Evolutionary conservation across 192 early-diverging fungal species (phyloP), one percentile per base, ranked within the genome.

Genomic region (Diversispora epigaea): DNA sequence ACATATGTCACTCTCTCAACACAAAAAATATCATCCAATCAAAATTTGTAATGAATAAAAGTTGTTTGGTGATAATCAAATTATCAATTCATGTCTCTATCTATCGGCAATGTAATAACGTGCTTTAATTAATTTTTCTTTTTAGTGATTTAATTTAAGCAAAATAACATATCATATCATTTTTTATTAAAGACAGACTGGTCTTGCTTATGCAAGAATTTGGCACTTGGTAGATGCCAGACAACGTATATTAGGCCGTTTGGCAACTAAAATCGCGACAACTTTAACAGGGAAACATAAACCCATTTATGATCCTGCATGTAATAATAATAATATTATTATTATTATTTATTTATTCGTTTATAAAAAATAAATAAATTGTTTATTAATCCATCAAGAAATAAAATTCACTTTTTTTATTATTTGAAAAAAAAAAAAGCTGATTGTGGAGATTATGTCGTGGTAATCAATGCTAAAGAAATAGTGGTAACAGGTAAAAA

Each of bases 231-330:
- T 98, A 44, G 94, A 96, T 80, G 93, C 93, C 41, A 86, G 88
- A 68, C 91, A 92, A 57, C 87, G 93, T 80, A 86, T 93, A 22
- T 89, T 98, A 40, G 95, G 95, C n/a, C 90, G 90, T 63, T 80
- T 98, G 71, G 88, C 94, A 15, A 87, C 93, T 55, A 86, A 90
- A 56, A 92, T 97, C 58, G 90, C 91, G 76, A 92, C 92, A 52
- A 95, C 95, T 19, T 87, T 98, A 49, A 92, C 95, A 86, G 97
- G 97, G 43, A 98, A 98, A 80, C 93, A 98, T 84, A 97, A 97
- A 89, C 95, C 95, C 25, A 92, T 92, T 56, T 95, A 88, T 76
- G 86, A 95, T 77, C 95, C 94, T 49, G 93, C 94, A 60, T 84
- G 91, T 94, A 85, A 55, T 32, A 32, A 32, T 32, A 2, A 32